Evolutionary conservation across 192 early-diverging fungal genomes (phyloP), one percentile per base, ranked within the genome.

Genomic region (Thoreauomyces humboldtii): DNA sequence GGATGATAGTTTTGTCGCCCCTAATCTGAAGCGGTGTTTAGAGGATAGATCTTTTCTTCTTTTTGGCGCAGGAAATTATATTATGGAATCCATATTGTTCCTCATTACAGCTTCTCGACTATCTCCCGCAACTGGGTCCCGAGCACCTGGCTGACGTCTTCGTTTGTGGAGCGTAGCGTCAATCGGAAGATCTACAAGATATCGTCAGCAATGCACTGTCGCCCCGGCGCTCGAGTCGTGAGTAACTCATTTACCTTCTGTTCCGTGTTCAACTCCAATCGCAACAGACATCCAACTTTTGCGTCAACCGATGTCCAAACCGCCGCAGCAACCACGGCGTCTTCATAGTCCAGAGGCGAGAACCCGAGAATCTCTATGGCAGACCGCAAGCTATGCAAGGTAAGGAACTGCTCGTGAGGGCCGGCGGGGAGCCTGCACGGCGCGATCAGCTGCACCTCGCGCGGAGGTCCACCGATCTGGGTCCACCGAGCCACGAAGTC

Each of bases 401-500:
- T 29, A n/a, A n/a, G n/a, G n/a, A n/a, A n/a, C n/a, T n/a, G n/a
- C n/a, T n/a, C n/a, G n/a, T n/a, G n/a, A n/a, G n/a, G 19, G 50
- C 32, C 25, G 15, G 29, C 5, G 14, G 27, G 27, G 50, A 5
- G 24, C 50, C 50, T 15, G 50, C 29, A 31, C n/a, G 50, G 19
- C 17, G 50, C 50, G 27, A 52, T 79, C 22, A 71, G 75, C 74
- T 95, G 92, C 19, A 75, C 76, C 65, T 99, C 96, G 24, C 92
- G 80, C 2, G 85, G 87, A 0, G 91, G 71, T 0, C 91, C 93
- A 27, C 94, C 94, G 73, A 99, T 89, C 76, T 98, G 96, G 70
- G 88, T 88, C 97, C 97, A 99, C 19, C 96, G 80, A 11, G 77
- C 71, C 64, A 98, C 94, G 70, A 95, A 99, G 63, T 92, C 91